phyloP scores from a whole-genome alignment of 2,329 filamentous ascomycete genomes.

The Paecilomyces variotii region DNA sequence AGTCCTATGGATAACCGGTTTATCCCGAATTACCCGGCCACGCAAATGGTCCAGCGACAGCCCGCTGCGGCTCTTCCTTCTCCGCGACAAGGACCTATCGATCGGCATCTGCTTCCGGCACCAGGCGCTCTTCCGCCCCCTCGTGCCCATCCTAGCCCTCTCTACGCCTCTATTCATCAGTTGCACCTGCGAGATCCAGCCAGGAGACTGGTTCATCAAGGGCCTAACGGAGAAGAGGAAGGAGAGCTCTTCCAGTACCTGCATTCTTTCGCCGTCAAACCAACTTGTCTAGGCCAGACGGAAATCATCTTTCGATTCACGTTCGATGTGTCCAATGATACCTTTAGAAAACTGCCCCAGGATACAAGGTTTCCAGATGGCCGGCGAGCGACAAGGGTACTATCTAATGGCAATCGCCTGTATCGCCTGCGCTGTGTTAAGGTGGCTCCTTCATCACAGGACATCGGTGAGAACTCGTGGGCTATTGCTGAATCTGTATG shows the following conservation, averaged over 20 bases:
- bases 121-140: constrained; percentile 23
- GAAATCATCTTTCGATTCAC: constrained; percentile 22
- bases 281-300: constrained; percentile 19
- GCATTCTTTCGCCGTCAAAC: constrained; percentile 21
- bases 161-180: constrained; percentile 49
- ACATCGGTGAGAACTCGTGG: constrained; percentile 50
- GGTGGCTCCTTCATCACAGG: constrained; percentile 20
- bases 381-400: constrained; percentile 21
- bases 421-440: constrained; percentile 64
- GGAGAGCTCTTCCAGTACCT: constrained; percentile 30
- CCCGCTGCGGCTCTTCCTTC: background rate
- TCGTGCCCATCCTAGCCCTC: constrained; percentile 38
- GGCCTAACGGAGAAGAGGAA: constrained; percentile 12
- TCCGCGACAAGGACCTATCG: background rate
- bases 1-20: background rate
- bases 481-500: constrained; percentile 56
- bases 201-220: constrained; percentile 24
- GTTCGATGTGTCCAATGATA: constrained; percentile 26
- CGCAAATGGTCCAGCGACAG: background rate
- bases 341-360: constrained; percentile 26
- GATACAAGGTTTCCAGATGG: constrained; percentile 8
- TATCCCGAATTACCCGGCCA: background rate
- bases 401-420: constrained; percentile 47
- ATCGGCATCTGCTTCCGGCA: constrained; percentile 28
- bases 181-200: constrained; percentile 48